phyloP scores from a whole-genome alignment of 192 early-diverging fungal species.

The Coemansia sp. region DNA sequence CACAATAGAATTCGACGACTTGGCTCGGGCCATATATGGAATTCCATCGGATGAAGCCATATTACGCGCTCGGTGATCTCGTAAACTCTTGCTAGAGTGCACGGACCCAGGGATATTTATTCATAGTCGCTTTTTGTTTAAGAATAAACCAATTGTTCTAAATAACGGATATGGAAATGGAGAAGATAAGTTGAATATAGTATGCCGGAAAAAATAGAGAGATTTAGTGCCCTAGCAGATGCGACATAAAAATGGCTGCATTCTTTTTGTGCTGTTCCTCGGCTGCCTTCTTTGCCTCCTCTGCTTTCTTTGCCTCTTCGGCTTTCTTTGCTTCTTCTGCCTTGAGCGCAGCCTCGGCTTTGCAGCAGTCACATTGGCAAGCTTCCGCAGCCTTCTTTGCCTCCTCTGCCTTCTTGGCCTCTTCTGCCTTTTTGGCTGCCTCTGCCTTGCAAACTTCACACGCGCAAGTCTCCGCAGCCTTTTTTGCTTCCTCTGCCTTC shows the following conservation, averaged over 20 bases:
- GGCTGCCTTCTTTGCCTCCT: conserved; percentile 18
- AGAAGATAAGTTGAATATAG: not conserved
- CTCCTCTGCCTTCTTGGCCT: conserved; percentile 25
- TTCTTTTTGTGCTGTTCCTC: conserved; percentile 16
- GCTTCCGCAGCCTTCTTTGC: too few species aligned
- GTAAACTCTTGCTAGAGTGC: too few species aligned
- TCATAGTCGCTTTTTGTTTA: conserved; percentile 2
- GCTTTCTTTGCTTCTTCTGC: conserved; percentile 10
- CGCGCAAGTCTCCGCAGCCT: conserved; percentile 7
- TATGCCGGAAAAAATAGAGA: too few species aligned
- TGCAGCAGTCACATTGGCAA: too few species aligned
- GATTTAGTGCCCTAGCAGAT: too few species aligned
- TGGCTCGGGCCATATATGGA: conserved; percentile 33
- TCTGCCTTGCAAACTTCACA: too few species aligned
- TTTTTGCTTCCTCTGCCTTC: conserved; percentile 17
- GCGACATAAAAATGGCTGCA: conserved; percentile 2
- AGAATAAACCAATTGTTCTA: too few species aligned
- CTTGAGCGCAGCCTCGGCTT: too few species aligned
- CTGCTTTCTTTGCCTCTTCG: conserved; percentile 2
- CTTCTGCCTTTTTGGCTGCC: too few species aligned
- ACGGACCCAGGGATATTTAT: too few species aligned
- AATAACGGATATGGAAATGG: not conserved
- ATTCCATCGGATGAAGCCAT: conserved; percentile 45
- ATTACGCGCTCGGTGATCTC: conserved; percentile 15
- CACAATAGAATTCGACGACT: conserved; percentile 44